These are phyloP conservation scores for Ambrosia artemisiifolia DNA, from an alignment of 129 eudicot genomes.

Conservation along the genomic window DNA sequence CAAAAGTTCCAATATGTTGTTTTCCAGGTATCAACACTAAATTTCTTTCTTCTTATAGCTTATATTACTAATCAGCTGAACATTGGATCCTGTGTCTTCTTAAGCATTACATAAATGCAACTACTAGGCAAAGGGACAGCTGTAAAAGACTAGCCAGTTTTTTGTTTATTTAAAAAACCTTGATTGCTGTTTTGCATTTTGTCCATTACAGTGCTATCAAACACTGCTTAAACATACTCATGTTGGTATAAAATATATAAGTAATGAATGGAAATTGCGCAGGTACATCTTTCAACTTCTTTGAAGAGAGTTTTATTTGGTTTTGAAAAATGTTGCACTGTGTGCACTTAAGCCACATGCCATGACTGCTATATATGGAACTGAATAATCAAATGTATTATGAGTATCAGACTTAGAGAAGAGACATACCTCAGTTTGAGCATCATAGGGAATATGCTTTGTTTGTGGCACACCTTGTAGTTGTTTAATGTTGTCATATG, in stretches of 20 bases:
- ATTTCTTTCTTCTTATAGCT: background rate
- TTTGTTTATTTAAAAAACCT: background rate
- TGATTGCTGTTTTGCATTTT: too few species aligned
- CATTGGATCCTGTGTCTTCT: background rate
- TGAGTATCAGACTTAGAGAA: background rate
- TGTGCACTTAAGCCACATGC: too few species aligned
- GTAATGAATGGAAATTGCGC: too few species aligned
- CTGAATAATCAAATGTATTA: background rate
- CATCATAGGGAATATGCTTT: constrained; percentile 14
- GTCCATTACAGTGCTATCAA: too few species aligned
- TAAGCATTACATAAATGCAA: background rate
- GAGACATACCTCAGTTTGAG: constrained; percentile 21
- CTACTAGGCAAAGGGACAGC: background rate
- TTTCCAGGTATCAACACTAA: background rate
- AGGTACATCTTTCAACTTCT: too few species aligned
- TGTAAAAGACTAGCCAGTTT: background rate
- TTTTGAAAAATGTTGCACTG: too few species aligned
- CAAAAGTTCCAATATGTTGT: background rate
- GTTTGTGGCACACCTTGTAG: constrained; percentile 50
- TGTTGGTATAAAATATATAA: too few species aligned
- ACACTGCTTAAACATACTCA: too few species aligned
- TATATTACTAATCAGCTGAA: background rate
- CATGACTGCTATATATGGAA: background rate
- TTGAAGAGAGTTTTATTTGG: too few species aligned
- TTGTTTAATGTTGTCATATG: constrained; percentile 71